Percentiles rank a stretch among this genome's conserved stretches.
Evolutionary conservation across 805 yeast species (phyloP).

Genomic region (Tetrapisispora pingtungensis): DNA sequence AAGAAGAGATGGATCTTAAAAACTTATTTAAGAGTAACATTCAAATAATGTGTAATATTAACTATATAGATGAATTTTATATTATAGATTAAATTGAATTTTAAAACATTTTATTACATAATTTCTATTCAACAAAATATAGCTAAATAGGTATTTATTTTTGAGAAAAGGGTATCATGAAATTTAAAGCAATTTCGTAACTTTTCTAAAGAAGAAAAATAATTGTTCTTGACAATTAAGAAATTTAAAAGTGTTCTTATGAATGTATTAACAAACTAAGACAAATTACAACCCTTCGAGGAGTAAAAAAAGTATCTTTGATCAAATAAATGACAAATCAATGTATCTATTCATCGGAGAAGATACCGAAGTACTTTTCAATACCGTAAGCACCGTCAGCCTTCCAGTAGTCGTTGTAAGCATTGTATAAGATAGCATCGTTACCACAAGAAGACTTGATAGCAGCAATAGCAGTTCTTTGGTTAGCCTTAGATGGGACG

Average conservation of each 20-base stretch:
- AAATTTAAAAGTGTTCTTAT: not conserved
- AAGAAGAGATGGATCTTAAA: not conserved
- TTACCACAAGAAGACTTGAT: slow-evolving; percentile 56
- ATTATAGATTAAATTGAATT: not conserved
- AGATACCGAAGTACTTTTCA: slow-evolving; percentile 85
- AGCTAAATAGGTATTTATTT: not conserved
- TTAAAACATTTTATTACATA: not conserved
- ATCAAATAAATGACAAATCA: not conserved
- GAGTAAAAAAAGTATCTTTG: not conserved
- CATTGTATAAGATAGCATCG: slow-evolving; percentile 67
- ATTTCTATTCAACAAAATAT: slow-evolving; percentile 3
- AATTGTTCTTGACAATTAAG: not conserved
- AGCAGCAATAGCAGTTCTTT: slow-evolving; percentile 59
- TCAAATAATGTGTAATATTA: no score
- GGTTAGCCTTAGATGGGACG: slow-evolving; percentile 70
- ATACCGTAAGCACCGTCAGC: slow-evolving; percentile 57
- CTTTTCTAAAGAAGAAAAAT: not conserved
- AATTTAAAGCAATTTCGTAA: not conserved
- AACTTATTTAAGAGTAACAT: no score
- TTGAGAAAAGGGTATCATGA: slow-evolving; percentile 3
- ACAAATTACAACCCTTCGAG: not conserved
- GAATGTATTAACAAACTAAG: not conserved
- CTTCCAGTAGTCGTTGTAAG: slow-evolving; percentile 87
- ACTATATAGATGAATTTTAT: not conserved
- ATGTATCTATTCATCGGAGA: slow-evolving; percentile 7